Evolutionary conservation across 2,329 filamentous ascomycete genomes (phyloP), one percentile per base, ranked within the genome.

Genomic region (Stagonosporopsis tanaceti): DNA sequence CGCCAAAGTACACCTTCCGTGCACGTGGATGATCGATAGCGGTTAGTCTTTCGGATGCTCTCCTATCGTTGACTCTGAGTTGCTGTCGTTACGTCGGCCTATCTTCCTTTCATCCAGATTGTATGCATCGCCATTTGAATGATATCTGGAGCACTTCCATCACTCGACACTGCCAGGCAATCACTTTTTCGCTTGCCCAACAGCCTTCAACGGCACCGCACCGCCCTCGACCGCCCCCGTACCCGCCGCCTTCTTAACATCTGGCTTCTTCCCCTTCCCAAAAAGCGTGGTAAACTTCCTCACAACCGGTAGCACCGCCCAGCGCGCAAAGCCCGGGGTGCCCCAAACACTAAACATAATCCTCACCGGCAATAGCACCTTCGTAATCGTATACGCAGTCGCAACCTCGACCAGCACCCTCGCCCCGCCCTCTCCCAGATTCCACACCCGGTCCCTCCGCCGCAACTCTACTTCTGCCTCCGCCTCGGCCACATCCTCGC

Each of bases 351-450:
- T 97, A 6, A 87, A 77, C 25, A 89, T 79, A 60, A 99, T 85
- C 65, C 95, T 84, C 12, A 91, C 69, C 0, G 95, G 92, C 62
- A 99, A 75, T 57, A 98, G 72, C 15, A 87, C 87, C 79, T 99
- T 99, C 1, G 92, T 96, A 61, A 97, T 85, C 0, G 92, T 90
- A 80, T 95, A 99, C 5, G 95, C 93, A 20, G 95, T 89, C 24
- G 92, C 95, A 62, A 98, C 86, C 77, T 89, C 86, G 22, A 88
- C 77, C 30, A 89, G 78, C 57, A 87, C 60, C 58, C 82, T 82
- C 34, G 84, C 81, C 0, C 85, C 84, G 20, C 67, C 71, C 56
- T 81, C 76, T 17, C 77, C 75, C 41, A 73, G 61, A 40, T 71
- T 73, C 73, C 64, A 77, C 75, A 71, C 71, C 69, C 64, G 71